Base-by-base conservation (phyloP, 257 asterid genomes). In the Plectranthus barbatus region DNA sequence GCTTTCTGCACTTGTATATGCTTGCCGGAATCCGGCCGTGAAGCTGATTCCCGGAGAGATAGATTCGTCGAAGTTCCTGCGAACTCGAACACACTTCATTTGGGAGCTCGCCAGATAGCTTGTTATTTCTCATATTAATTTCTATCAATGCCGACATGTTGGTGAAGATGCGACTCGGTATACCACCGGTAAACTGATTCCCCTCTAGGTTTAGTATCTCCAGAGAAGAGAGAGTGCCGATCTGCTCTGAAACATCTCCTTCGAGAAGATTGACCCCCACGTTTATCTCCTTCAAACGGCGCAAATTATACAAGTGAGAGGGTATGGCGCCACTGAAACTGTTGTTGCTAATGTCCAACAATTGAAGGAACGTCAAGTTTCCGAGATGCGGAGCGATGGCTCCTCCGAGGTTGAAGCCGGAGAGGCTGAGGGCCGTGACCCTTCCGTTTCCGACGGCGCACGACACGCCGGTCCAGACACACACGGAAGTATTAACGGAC, bases 391-490 rank as follows among this genome's bases (percentile, higher is more conserved):
- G 73, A 24, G 62, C 11, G 39, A 59, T 34, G 46, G 34, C 17
- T 23, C 73, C 73, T 11, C 14, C 59, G 0, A 83, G 69, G 9
- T 29, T 9, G 17, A 47, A 46, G 39, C 63, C 40, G 1, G 84
- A 46, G 44, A 67, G 20, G 8, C 47, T 17, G 57, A 81, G 37
- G 21, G 79, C 13, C 0, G 51, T 62, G 19, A 81, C 74, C 29
- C 80, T 56, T 1, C 15, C 20, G 10, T 24, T 55, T 17, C 23
- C 40, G 5, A 3, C 1, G 46, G 45, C 47, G 72, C 84, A 81
- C 20, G 74, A 11, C 56, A 81, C 74, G 2, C 84, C 84, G 2
- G 9, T 9, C 84, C 81, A 79, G 17, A 1, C 1, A 8, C 68
- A 63, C 3, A 14, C 7, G 39, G 60, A 7, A 0, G 51, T 37